Evolutionary conservation across 2,329 filamentous ascomycete genomes (phyloP).

Genomic region (Microdochium paspali): DNA sequence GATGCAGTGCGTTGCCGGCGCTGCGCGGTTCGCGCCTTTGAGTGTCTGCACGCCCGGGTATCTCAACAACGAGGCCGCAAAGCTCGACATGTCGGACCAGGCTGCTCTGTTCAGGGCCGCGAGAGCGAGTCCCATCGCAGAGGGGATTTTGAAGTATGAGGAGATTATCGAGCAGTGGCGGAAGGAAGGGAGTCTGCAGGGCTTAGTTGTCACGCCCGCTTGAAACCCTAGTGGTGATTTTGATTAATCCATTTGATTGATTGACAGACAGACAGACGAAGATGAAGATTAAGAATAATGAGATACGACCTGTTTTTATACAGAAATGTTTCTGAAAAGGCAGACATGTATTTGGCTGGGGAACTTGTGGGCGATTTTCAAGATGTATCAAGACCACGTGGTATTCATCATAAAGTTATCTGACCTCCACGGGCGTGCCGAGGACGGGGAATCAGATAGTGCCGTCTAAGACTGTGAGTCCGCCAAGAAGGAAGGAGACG

Average conservation of each 20-base stretch:
- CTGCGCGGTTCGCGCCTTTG: slow-evolving; percentile 26
- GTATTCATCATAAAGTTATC: too few species aligned
- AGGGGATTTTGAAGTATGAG: slow-evolving; percentile 21
- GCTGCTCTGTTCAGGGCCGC: slow-evolving; percentile 22
- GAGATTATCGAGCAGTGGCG: slow-evolving; percentile 17
- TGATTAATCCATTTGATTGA: background rate
- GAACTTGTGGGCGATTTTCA: too few species aligned
- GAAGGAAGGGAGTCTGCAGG: slow-evolving; percentile 16
- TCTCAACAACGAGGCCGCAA: slow-evolving; percentile 34
- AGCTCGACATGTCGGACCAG: slow-evolving; percentile 9
- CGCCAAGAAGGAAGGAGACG: slow-evolving; percentile 26
- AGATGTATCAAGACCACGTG: too few species aligned
- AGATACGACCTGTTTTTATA: too few species aligned
- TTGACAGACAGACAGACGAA: too few species aligned
- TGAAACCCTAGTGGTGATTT: background rate
- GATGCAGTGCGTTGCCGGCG: slow-evolving; percentile 21
- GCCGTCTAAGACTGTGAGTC: slow-evolving; percentile 21
- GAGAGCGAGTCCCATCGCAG: slow-evolving; percentile 17
- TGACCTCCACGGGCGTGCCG: slow-evolving; percentile 27
- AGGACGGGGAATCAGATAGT: slow-evolving; percentile 22
- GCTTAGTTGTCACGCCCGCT: background rate
- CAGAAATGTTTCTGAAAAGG: too few species aligned
- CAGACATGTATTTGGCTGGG: too few species aligned
- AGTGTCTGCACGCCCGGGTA: slow-evolving; percentile 46
- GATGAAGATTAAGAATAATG: too few species aligned